These are phyloP conservation scores for Bauhinia variegata DNA, from an alignment of 306 rosid genomes.

Conservation along the genomic window DNA sequence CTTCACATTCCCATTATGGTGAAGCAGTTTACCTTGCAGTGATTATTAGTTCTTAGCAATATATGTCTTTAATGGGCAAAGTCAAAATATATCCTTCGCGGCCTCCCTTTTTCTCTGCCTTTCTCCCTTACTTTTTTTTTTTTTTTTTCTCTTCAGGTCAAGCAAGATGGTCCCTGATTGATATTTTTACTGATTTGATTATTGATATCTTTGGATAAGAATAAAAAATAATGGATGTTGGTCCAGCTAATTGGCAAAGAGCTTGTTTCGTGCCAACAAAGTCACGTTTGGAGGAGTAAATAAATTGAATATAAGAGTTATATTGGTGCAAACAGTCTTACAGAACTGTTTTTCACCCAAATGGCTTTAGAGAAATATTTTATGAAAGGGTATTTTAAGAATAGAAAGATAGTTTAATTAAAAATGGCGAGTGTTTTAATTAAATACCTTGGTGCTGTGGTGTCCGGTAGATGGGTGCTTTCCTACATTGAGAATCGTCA, in stretches of 20 bases:
- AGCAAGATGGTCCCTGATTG: background rate
- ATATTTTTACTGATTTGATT: slow-evolving; percentile 8
- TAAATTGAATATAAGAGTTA: too few species aligned
- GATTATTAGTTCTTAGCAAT: background rate
- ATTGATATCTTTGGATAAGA: slow-evolving; percentile 51
- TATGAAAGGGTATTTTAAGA: too few species aligned
- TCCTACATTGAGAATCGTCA: slow-evolving; percentile 56
- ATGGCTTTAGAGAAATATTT: too few species aligned
- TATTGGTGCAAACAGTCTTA: too few species aligned
- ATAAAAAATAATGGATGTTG: slow-evolving; percentile 61
- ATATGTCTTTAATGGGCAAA: background rate
- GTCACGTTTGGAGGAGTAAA: too few species aligned
- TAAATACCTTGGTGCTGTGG: slow-evolving; percentile 77
- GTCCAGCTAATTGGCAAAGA: slow-evolving; percentile 70
- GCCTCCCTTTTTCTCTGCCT: background rate
- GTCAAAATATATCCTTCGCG: background rate
- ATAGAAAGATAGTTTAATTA: too few species aligned
- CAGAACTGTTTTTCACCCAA: too few species aligned
- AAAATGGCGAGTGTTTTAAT: too few species aligned
- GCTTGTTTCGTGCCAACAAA: slow-evolving; percentile 90
- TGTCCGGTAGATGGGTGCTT: slow-evolving; percentile 81
- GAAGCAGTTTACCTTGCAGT: background rate
- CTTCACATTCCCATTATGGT: too few species aligned
- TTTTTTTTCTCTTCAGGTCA: too few species aligned
- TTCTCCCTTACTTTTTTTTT: background rate